Percentiles rank a stretch among this genome's conserved stretches.
Conservation (phyloP, 2,329 filamentous ascomycete species). For the Aspergillus glaucus region DNA sequence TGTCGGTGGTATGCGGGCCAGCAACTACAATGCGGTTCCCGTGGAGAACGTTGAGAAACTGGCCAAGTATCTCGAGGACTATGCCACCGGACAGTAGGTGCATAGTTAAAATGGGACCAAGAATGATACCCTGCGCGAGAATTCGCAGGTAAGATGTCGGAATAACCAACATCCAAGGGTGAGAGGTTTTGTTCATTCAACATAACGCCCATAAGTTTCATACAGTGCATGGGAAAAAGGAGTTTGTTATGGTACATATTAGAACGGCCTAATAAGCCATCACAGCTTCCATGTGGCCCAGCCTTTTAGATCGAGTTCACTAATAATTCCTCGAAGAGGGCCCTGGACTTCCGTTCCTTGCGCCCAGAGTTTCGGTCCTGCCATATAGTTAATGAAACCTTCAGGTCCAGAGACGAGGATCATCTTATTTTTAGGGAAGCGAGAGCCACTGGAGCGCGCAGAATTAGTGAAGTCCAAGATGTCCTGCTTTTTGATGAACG, state of each 20-base stretch:
- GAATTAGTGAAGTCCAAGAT: constrained; percentile 37
- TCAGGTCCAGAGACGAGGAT: constrained; percentile 87
- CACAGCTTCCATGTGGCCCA: constrained; percentile 57
- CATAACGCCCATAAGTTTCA: constrained; percentile 1
- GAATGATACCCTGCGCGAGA: not conserved
- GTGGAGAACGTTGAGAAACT: constrained; percentile 39
- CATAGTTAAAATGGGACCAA: not conserved
- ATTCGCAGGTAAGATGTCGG: not conserved
- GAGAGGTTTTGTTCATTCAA: constrained; percentile 1
- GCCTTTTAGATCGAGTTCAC: constrained; percentile 50
- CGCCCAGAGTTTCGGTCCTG: constrained; percentile 71
- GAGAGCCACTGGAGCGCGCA: constrained; percentile 15
- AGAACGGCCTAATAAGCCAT: constrained; percentile 7
- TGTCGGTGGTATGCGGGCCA: constrained; percentile 78
- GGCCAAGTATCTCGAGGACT: constrained; percentile 46
- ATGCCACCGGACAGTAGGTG: constrained; percentile 31
- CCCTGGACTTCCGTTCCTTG: constrained; percentile 70
- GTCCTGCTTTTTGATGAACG: constrained; percentile 52
- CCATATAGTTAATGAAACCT: constrained; percentile 76
- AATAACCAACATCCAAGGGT: not conserved
- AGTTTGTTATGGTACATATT: not conserved
- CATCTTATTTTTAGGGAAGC: constrained; percentile 37
- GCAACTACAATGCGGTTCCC: constrained; percentile 83
- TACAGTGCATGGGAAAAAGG: constrained; percentile 1
- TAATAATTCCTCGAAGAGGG: constrained; percentile 61